Evolutionary conservation across 2,329 filamentous ascomycete genomes (phyloP), one percentile per base, ranked within the genome.

Genomic region (Aspergillus puulaauensis): DNA sequence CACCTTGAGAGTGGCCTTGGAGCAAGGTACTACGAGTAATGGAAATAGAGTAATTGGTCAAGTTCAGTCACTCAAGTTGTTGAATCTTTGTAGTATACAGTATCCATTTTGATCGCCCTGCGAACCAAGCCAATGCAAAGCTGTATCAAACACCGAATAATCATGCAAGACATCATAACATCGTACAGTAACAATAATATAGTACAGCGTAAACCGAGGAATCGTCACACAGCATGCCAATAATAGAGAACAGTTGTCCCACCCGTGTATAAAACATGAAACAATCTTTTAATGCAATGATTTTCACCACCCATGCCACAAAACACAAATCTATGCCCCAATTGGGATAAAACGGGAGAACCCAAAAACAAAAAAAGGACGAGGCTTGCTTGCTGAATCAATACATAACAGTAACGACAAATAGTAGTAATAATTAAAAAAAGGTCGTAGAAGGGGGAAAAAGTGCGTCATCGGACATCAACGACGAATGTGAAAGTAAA

Each of bases 381-480:
- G 55, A 56, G 37, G 62, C 61, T 63, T 52, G 56, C 52, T 54
- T 50, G 49, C 53, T 47, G 47, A 58, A 57, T 51, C 54, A 55
- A 57, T 49, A 57, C 51, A 58, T n/a, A 37, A 15, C 15, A 37
- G 9, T 15, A 43, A 47, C 19, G 11, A 61, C 14, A 57, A 31
- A 9, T 31, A 31, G 27, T 11, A 31, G 9, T 31, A 31, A 11
- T 31, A 11, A 31, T 24, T 24, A 31, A 50, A 54, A 52, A 46
- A 33, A 37, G 51, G 58, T 27, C 44, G 45, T 57, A 55, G 35
- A 31, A 52, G 37, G 39, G 54, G 12, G 43, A 50, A 41, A 52
- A n/a, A n/a, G 35, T 63, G 58, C 61, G 63, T 64, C 63, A 64
- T 64, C 52, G 49, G 11, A 23, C 47, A 35, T 54, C 33, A 45